Conservation (phyloP, 106 monocot species). For the Platanthera zijinensis region DNA sequence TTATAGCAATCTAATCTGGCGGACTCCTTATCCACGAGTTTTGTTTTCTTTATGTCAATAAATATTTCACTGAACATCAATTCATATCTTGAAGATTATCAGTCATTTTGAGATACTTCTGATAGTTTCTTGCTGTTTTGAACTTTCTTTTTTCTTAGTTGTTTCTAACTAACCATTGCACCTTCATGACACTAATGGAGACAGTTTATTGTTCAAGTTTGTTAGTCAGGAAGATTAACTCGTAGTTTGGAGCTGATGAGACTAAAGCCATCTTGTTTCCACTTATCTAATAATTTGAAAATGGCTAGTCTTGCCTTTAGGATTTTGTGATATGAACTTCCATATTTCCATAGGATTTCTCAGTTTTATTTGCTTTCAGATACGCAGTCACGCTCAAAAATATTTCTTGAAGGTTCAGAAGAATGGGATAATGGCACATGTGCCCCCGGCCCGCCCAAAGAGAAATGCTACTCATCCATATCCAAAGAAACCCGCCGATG, state of each 20-base stretch:
- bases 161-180: no score
- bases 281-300: not conserved
- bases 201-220: no score
- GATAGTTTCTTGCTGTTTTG: no score
- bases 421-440: slow-evolving; percentile 38
- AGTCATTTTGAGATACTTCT: no score
- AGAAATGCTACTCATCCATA: slow-evolving; percentile 45
- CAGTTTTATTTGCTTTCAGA: slow-evolving; percentile 25
- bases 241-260: not conserved
- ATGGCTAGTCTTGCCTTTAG: not conserved
- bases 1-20: no score
- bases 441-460: slow-evolving; percentile 50
- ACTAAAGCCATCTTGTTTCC: not conserved
- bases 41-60: no score
- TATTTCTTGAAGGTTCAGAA: slow-evolving; percentile 60
- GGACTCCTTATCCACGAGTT: no score
- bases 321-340: not conserved
- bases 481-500: slow-evolving; percentile 21
- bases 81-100: no score
- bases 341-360: slow-evolving; percentile 2
- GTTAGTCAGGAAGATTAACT: not conserved
- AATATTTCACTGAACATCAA: no score
- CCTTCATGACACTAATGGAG: no score
- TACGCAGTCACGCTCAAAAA: slow-evolving; percentile 65
- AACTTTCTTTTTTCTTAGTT: no score